Evolutionary conservation across 148 eudicot genomes (phyloP), one percentile per base, ranked within the genome.

Genomic region (Silene uniflora): DNA sequence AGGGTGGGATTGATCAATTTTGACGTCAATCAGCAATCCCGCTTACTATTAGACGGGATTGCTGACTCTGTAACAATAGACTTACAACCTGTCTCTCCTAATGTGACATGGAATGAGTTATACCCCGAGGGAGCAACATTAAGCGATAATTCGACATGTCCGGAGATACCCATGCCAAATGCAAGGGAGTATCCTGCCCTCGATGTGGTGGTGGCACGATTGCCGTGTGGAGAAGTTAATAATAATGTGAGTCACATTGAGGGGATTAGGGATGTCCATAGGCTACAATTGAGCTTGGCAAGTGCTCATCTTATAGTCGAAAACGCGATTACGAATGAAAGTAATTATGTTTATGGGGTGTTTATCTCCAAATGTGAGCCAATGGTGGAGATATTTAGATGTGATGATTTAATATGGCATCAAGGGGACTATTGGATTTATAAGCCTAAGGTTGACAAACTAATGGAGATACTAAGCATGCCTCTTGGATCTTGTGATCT

Each of bases 371-470:
- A 78, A 49, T 92, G 91, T 75, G 91, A 84, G 71, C 94, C 97
- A 9, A 92, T 92, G 94, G 71, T 84, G 87, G 97, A 92, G 86
- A 66, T 92, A 0, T 92, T 90, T 69, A 77, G 89, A 73, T 92
- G 97, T 73, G 92, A 90, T 69, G 97, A 92, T 73, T 66, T 88
- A 68, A 6, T 88, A 67, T 87, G 80, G 91, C 86, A 85, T 76
- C 81, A 85, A 60, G 88, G 85, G 4, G 83, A 85, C 14, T 78
- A 78, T 56, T 78, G 81, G 85, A 78, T 92, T 69, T 90, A 88
- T 65, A 85, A 81, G 79, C 94, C 97, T 27, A 86, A 88, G 32
- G 74, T 92, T 72, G 61, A 39, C 0, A 88, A 74, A 70, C 65
- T 90, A 19, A 80, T 55, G 29, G 77, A 86, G n/a, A 75, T 83